These are phyloP conservation scores for Leccinum fuscescens DNA, from an alignment of 1,284 basidiomycete species.

Conservation along the genomic window DNA sequence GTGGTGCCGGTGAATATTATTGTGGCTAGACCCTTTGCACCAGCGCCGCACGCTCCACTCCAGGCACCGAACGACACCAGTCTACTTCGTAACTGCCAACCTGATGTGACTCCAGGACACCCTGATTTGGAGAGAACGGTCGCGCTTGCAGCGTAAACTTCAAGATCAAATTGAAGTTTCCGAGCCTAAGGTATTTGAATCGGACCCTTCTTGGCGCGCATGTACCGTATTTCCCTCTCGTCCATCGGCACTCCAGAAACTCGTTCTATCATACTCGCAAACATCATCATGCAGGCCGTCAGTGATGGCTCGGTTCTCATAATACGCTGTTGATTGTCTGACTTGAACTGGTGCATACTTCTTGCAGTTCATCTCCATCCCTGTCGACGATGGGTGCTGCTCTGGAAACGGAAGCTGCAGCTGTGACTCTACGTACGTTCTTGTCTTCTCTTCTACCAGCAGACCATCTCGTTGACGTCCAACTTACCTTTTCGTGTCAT, in stretches of 20 bases:
- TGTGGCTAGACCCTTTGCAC: too few relatives aligned
- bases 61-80: too few relatives aligned
- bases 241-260: neutral
- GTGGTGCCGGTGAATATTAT: too few relatives aligned
- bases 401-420: slow-evolving; percentile 4
- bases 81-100: neutral
- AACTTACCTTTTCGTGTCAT: too few relatives aligned
- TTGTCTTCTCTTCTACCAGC: neutral
- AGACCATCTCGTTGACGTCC: too few relatives aligned
- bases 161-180: neutral
- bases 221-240: neutral
- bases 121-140: neutral
- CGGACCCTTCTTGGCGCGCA: neutral
- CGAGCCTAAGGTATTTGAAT: slow-evolving; percentile 8
- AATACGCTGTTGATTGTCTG: neutral
- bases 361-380: slow-evolving; percentile 19
- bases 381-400: slow-evolving; percentile 29
- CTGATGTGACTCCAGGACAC: neutral
- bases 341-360: neutral
- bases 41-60: too few relatives aligned
- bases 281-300: slow-evolving; percentile 23
- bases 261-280: neutral
- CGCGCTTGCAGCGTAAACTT: neutral
- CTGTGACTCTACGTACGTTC: slow-evolving; percentile 14
- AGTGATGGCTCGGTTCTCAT: slow-evolving; percentile 1